Evolutionary conservation across 306 rosid genomes (phyloP).

Genomic region (Inga leiocalycina): DNA sequence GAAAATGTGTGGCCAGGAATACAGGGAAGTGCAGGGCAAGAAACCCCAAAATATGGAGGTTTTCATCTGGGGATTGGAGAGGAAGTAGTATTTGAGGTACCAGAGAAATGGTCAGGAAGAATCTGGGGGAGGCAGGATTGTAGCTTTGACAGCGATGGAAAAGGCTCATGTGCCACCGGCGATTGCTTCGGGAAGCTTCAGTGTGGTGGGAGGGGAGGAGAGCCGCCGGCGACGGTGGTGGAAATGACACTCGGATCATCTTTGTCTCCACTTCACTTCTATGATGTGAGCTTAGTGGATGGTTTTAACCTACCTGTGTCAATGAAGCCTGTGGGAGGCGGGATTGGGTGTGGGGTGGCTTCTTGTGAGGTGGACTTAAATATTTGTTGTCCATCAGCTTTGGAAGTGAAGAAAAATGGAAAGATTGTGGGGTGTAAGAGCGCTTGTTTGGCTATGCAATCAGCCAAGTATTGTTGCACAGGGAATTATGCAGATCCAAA

Average conservation of each 20-base stretch:
- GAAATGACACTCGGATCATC: constrained; percentile 98
- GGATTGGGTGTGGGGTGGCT: constrained; percentile 87
- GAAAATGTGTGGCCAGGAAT: constrained; percentile 97
- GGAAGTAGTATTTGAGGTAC: constrained; percentile 64
- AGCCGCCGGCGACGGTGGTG: constrained; percentile 90
- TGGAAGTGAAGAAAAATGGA: constrained; percentile 79
- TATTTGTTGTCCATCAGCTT: constrained; percentile 83
- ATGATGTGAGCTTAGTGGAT: constrained; percentile 91
- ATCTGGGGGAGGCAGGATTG: constrained; percentile 98
- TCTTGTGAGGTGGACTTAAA: constrained; percentile 92
- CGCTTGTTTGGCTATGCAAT: constrained; percentile 96
- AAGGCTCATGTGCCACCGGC: constrained; percentile 75
- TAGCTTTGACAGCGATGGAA: constrained; percentile 57
- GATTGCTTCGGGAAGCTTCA: constrained; percentile 70
- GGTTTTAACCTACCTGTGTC: constrained; percentile 95
- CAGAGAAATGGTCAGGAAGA: constrained; percentile 92
- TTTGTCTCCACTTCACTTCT: constrained; percentile 77
- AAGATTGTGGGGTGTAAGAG: constrained; percentile 90
- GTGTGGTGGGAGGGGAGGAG: constrained; percentile 68
- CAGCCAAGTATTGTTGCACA: constrained; percentile 94
- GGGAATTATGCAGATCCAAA: constrained; percentile 77
- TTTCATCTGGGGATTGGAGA: constrained; percentile 80
- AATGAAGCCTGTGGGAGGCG: constrained; percentile 93
- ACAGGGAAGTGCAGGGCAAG: constrained; percentile 76
- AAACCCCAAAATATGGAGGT: constrained; percentile 81